phyloP scores from a whole-genome alignment of 2,329 filamentous ascomycete species.

The Tolypocladium pustulatum region DNA sequence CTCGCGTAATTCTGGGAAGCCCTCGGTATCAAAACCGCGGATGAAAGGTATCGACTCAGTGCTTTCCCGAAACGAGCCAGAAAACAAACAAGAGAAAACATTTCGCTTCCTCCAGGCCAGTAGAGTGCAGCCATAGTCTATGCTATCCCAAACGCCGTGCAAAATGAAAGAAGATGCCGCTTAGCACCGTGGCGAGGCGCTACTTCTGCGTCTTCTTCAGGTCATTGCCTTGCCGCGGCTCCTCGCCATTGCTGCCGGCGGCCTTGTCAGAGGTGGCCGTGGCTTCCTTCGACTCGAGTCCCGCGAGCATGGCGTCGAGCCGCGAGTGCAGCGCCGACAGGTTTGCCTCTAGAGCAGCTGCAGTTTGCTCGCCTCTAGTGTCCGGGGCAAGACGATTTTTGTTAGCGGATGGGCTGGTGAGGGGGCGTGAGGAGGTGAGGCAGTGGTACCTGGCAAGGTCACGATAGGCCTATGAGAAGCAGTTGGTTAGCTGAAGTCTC shows the following conservation, averaged over 20 bases:
- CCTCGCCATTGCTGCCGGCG: neutral
- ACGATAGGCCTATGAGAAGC: constrained; percentile 5
- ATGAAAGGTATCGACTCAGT: too few species aligned
- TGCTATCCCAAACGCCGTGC: neutral
- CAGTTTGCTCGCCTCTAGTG: constrained; percentile 42
- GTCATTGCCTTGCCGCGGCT: neutral
- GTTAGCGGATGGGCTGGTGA: neutral
- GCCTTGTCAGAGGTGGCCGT: neutral
- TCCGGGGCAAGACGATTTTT: neutral
- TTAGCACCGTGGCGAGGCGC: neutral
- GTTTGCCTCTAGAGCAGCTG: constrained; percentile 40
- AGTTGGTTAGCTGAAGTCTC: neutral
- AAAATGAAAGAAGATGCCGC: neutral
- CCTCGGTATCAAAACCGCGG: neutral
- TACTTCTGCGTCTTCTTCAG: neutral
- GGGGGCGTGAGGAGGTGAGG: neutral
- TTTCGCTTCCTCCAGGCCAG: neutral
- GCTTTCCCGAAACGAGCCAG: neutral
- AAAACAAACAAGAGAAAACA: neutral
- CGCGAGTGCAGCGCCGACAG: constrained; percentile 41
- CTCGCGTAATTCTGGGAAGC: neutral
- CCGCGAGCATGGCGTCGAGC: constrained; percentile 43
- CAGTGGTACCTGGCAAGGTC: constrained; percentile 9
- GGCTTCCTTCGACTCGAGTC: constrained; percentile 24
- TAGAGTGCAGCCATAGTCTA: neutral